A percentile compares a stretch with the other conserved stretches of the same genome.
Evolutionary conservation across 2,329 filamentous ascomycete genomes (phyloP).

Genomic region (Fonsecaea erecta): DNA sequence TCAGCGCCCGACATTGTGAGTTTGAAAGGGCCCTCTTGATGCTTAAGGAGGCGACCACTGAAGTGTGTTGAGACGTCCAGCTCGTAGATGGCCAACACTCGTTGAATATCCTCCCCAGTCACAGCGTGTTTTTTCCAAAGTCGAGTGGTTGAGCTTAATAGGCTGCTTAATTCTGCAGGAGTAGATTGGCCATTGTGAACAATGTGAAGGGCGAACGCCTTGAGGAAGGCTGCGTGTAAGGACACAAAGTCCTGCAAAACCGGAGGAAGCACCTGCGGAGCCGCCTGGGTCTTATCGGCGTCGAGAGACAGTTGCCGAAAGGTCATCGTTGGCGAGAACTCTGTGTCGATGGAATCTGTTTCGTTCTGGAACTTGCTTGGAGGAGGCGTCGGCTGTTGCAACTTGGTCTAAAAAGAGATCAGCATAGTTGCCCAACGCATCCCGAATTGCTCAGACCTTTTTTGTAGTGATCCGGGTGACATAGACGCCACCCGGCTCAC

Average conservation of each 20-base stretch:
- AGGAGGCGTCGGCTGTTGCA: constrained; percentile 27
- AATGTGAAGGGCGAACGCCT: constrained; percentile 69
- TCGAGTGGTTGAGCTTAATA: constrained; percentile 67
- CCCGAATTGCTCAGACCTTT: constrained; percentile 20
- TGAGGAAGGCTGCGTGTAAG: constrained; percentile 70
- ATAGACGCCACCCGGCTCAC: constrained; percentile 12
- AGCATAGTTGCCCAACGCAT: neutral
- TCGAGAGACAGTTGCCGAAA: constrained; percentile 27
- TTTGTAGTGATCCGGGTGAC: constrained; percentile 7
- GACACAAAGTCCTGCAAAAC: constrained; percentile 28
- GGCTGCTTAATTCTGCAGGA: constrained; percentile 66
- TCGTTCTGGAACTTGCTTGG: constrained; percentile 14
- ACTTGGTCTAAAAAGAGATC: constrained; percentile 19
- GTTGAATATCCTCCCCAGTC: constrained; percentile 67
- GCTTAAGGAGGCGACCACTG: constrained; percentile 18
- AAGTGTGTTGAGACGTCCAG: constrained; percentile 2
- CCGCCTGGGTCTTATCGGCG: neutral
- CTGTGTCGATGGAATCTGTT: constrained; percentile 17
- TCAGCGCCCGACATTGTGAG: constrained; percentile 50
- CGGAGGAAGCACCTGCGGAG: constrained; percentile 20
- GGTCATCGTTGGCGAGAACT: constrained; percentile 23
- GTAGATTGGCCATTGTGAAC: constrained; percentile 68
- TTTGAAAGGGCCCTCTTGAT: constrained; percentile 43
- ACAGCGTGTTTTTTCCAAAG: constrained; percentile 75
- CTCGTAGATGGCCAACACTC: constrained; percentile 67